Base-by-base conservation (phyloP, 164 flowering plant species). In the Malania oleifera region DNA sequence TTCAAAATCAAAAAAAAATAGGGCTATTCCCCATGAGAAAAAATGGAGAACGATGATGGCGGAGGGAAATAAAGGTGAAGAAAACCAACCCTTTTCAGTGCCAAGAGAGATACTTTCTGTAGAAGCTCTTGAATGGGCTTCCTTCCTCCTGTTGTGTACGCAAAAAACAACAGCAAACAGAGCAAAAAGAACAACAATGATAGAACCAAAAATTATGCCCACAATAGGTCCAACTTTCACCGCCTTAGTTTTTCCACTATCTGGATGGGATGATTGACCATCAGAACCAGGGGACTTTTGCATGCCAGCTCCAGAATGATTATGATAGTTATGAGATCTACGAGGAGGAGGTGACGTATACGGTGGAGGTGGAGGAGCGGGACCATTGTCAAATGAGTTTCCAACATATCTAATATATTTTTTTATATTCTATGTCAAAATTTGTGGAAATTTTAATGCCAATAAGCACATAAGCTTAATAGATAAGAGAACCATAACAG, bases 301-400 rank as follows among this genome's bases (percentile, higher is more conserved):
- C 35, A 67, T n/a, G 37, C 71, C 67, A 18, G 82, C 62, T 49
- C 74, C 71, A 52, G 79, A 46, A 66, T 47, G 66, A 69, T 63
- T 77, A 28, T 41, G 79, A 29, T 72, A 78, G 26, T 55, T 70
- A 51, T 48, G 76, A 51, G 81, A 67, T 71, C 73, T 77, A 54
- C 76, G 70, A 28, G 91, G 85, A 52, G 96, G 89, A 62, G 96
- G 95, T 59, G 95, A 58, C 22, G 73, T 75, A 65, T 66, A 87
- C 47, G 98, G 89, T 18, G 89, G 96, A 4, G 90, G 91, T 48
- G 96, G 93, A 52, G 96, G 93, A 67, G 96, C 93, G 61, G 89
- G 92, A 63, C 91, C 86, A 72, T 82, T 84, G 56, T 70, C 74
- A 66, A 93, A 93, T 15, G 86, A 71, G 67, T 89, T 93, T 47